These are phyloP conservation scores for Aspergillus sp. DNA, from an alignment of 2,329 filamentous ascomycete genomes.

Conservation along the genomic window DNA sequence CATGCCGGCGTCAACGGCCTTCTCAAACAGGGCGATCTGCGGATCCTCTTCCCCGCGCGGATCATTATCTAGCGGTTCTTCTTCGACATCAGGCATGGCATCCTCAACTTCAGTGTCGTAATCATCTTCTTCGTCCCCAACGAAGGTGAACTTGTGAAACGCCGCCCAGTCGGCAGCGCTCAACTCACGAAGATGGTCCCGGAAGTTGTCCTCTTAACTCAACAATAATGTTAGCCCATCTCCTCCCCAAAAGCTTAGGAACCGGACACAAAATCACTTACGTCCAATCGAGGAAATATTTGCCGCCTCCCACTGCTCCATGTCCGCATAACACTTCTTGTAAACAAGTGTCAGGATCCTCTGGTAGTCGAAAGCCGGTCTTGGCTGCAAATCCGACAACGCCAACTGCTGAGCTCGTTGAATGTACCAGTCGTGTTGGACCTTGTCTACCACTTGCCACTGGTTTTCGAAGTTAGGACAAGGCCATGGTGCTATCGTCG, in stretches of 20 bases:
- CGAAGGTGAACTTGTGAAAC: too few species aligned
- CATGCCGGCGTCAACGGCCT: too few species aligned
- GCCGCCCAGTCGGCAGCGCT: too few species aligned
- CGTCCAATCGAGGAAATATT: background rate
- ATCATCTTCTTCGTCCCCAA: too few species aligned
- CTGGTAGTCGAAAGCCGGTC: background rate
- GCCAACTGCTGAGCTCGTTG: background rate
- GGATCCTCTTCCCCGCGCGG: constrained; percentile 35
- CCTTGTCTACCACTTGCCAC: background rate
- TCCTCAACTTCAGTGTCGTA: too few species aligned
- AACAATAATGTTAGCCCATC: too few species aligned
- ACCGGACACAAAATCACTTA: background rate
- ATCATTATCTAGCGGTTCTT: background rate
- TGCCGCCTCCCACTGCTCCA: background rate
- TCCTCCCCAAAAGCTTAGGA: too few species aligned
- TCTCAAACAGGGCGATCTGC: constrained; percentile 35
- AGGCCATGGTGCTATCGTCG: too few species aligned
- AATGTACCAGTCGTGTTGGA: background rate
- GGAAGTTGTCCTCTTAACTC: background rate
- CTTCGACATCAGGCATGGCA: too few species aligned
- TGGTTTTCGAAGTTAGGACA: background rate
- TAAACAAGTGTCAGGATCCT: background rate
- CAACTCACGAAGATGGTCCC: background rate
- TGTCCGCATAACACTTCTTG: background rate
- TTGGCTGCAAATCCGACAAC: background rate